Conservation (phyloP, 805 yeast species). For the Nakazawaea wickerhamii region DNA sequence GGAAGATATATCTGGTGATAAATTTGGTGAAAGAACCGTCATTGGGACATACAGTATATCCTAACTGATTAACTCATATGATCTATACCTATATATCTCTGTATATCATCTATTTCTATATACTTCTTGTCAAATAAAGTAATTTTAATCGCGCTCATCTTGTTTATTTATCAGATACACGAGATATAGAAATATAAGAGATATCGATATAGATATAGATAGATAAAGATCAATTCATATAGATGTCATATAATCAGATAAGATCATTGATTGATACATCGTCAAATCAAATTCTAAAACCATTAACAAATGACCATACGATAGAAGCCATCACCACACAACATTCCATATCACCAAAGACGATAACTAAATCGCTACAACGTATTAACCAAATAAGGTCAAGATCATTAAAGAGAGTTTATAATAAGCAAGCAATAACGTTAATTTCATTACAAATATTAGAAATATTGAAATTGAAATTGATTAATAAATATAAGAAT, state of each 20-base stretch:
- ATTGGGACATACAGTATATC: no score
- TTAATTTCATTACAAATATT: constrained; percentile 26
- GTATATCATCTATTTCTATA: no score
- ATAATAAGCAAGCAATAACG: constrained; percentile 25
- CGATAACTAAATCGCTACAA: constrained; percentile 12
- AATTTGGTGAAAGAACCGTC: constrained; percentile 64
- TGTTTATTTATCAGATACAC: no score
- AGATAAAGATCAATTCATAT: neutral
- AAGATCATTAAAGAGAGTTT: constrained; percentile 20
- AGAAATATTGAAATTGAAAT: constrained; percentile 18
- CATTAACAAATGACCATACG: no score
- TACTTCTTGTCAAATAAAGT: no score
- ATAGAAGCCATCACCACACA: no score
- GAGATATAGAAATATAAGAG: no score
- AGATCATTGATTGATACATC: constrained; percentile 21
- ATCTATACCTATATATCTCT: no score
- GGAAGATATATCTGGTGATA: constrained; percentile 37
- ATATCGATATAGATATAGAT: neutral
- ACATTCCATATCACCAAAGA: constrained; percentile 11
- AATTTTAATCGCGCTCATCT: no score
- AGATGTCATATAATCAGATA: constrained; percentile 20
- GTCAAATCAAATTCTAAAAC: constrained; percentile 17
- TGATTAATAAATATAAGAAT: constrained; percentile 16
- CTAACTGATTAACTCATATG: no score
- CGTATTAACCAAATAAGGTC: constrained; percentile 6